These are phyloP conservation scores for Veloporphyrellus conicus DNA, from an alignment of 1,284 basidiomycete species.

Conservation along the genomic window DNA sequence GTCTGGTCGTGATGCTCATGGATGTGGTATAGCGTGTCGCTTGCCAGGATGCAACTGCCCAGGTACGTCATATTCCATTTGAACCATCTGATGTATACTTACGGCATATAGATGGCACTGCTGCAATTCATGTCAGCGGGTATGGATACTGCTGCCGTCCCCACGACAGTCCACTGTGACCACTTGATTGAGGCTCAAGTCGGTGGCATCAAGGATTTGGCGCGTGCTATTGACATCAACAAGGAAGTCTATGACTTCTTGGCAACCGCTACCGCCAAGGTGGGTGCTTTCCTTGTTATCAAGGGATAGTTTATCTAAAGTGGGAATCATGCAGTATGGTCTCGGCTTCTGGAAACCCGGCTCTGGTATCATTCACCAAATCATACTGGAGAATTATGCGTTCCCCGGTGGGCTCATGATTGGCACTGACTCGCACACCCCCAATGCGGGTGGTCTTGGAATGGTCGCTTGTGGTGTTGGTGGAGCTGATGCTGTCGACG, in stretches of 20 bases:
- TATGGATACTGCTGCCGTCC: slow-evolving; percentile 95
- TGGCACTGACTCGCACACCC: slow-evolving; percentile 98
- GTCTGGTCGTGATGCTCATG: slow-evolving; percentile 3
- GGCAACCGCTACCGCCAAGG: slow-evolving; percentile 94
- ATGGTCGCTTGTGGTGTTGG: slow-evolving; percentile 99
- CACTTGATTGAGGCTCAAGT: slow-evolving; percentile 98
- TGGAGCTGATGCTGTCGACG: slow-evolving; percentile 98
- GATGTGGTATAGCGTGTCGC: slow-evolving; percentile 79
- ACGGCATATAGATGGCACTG: slow-evolving; percentile 84
- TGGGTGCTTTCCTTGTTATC: slow-evolving; percentile 27
- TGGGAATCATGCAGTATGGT: slow-evolving; percentile 62
- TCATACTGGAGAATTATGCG: slow-evolving; percentile 98
- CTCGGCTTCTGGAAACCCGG: slow-evolving; percentile 99
- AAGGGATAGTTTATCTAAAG: background rate
- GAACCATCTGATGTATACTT: slow-evolving; percentile 25
- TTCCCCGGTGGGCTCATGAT: slow-evolving; percentile 99
- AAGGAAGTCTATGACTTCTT: slow-evolving; percentile 99
- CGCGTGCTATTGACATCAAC: slow-evolving; percentile 90
- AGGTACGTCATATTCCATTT: slow-evolving; percentile 40
- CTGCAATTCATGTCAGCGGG: slow-evolving; percentile 99
- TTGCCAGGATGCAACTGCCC: slow-evolving; percentile 98
- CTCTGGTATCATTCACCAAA: slow-evolving; percentile 97
- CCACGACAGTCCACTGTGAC: slow-evolving; percentile 98
- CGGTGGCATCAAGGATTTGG: slow-evolving; percentile 91
- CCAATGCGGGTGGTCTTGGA: slow-evolving; percentile 97